Conservation (phyloP, 345 rosid genomes). For the Gynandropsis gynandra region DNA sequence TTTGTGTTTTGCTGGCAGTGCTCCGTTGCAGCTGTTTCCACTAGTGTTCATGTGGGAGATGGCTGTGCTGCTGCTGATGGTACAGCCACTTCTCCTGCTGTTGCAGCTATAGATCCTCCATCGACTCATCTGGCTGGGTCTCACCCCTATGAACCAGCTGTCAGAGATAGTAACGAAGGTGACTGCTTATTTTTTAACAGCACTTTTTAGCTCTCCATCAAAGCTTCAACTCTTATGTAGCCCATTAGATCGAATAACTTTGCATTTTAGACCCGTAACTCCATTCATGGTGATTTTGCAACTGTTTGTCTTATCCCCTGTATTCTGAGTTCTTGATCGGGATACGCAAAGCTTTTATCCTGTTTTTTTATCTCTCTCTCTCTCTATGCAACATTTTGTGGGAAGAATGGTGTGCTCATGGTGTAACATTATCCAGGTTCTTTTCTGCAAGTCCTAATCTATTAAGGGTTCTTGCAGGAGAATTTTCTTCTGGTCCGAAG, state of each 20-base stretch:
- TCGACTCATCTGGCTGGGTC: conserved; percentile 24
- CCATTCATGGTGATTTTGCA: neutral
- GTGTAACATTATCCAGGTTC: too few species aligned
- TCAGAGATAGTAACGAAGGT: conserved; percentile 63
- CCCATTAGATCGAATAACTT: conserved; percentile 4
- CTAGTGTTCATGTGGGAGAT: conserved; percentile 17
- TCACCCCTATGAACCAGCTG: conserved; percentile 46
- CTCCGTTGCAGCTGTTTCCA: conserved; percentile 15
- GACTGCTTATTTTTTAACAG: conserved; percentile 14
- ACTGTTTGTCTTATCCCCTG: conserved; percentile 15
- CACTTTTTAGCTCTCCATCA: neutral
- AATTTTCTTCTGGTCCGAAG: conserved; percentile 62
- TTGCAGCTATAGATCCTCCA: conserved; percentile 29
- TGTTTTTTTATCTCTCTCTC: too few species aligned
- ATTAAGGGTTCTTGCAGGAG: conserved; percentile 36
- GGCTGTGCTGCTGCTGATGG: conserved; percentile 19
- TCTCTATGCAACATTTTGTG: neutral
- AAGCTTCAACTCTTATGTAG: too few species aligned
- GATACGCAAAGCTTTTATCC: neutral
- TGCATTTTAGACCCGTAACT: conserved; percentile 16
- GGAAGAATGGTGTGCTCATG: conserved; percentile 14
- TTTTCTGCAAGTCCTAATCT: conserved; percentile 8
- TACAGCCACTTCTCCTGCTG: conserved; percentile 24
- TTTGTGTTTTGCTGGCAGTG: conserved; percentile 25
- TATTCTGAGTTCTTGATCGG: too few species aligned